Percentiles rank a stretch among this genome's conserved stretches.
These are phyloP conservation scores for Carex arenaria DNA, from an alignment of 202 grass and related monocot species.

Conservation along the genomic window DNA sequence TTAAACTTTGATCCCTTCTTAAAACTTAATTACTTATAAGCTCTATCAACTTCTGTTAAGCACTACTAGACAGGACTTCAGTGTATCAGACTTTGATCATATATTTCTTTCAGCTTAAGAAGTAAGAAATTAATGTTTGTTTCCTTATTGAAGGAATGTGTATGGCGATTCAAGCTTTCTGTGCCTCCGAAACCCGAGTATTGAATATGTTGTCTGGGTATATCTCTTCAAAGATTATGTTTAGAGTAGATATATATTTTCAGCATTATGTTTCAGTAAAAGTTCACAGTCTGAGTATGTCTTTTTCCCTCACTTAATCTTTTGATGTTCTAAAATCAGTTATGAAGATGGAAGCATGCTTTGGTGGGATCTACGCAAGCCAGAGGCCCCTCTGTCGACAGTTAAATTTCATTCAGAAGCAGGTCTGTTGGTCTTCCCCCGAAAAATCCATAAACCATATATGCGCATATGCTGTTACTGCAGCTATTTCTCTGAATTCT, in stretches of 20 bases:
- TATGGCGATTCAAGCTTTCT: conserved; percentile 97
- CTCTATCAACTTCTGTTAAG: not conserved
- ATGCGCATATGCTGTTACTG: not conserved
- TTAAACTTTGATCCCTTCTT: not conserved
- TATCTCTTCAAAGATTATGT: conserved; percentile 20
- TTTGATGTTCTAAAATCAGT: conserved; percentile 32
- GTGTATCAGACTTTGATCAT: not conserved
- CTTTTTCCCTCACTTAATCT: not conserved
- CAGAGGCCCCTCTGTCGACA: conserved; percentile 51
- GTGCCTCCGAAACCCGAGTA: conserved; percentile 40
- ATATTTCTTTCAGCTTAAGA: not conserved
- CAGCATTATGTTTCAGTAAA: not conserved
- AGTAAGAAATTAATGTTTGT: not conserved
- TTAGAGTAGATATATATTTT: conserved; percentile 8
- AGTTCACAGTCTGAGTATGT: not conserved
- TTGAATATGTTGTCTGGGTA: conserved; percentile 90
- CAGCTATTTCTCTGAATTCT: conserved; percentile 21
- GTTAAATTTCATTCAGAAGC: conserved; percentile 83
- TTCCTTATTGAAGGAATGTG: conserved; percentile 62
- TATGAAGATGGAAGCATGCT: conserved; percentile 98
- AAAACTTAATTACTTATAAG: not conserved
- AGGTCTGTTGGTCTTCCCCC: conserved; percentile 39
- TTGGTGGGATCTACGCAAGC: conserved; percentile 90
- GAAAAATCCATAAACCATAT: not conserved
- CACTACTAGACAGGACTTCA: not conserved